These are phyloP conservation scores for Dryadomyces sulphureus DNA, from an alignment of 2,329 filamentous ascomycete species.

Conservation along the genomic window DNA sequence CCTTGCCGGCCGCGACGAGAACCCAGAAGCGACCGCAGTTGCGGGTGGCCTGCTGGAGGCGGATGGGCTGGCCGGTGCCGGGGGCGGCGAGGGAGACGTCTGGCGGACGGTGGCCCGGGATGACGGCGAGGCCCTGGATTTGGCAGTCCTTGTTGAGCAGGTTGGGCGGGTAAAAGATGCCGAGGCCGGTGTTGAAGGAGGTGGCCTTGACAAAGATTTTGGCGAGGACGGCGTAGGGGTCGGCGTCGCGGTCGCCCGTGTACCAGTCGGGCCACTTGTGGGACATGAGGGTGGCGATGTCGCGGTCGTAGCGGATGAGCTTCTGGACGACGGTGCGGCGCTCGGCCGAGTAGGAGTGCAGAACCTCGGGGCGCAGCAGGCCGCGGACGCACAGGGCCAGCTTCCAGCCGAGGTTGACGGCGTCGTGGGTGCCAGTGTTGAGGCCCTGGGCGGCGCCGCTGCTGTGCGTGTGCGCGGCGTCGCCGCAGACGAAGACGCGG, in stretches of 20 bases:
- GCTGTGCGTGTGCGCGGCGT: slow-evolving; percentile 39
- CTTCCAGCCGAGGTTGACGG: slow-evolving; percentile 34
- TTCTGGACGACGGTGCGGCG: slow-evolving; percentile 21
- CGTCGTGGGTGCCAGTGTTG: slow-evolving; percentile 43
- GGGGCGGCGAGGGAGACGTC: slow-evolving; percentile 12
- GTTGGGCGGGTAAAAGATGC: slow-evolving; percentile 32
- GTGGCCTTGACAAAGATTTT: slow-evolving; percentile 43
- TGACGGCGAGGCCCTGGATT: too few species aligned
- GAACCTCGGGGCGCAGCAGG: slow-evolving; percentile 5
- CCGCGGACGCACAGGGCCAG: slow-evolving; percentile 18
- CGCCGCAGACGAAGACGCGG: slow-evolving; percentile 30
- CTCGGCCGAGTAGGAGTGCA: slow-evolving; percentile 26
- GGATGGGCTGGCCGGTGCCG: slow-evolving; percentile 25
- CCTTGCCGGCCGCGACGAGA: slow-evolving; percentile 19
- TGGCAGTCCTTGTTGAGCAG: slow-evolving; percentile 8
- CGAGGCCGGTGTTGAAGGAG: slow-evolving; percentile 46
- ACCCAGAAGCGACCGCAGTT: slow-evolving; percentile 27
- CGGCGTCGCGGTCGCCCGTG: slow-evolving; percentile 22
- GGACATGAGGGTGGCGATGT: slow-evolving; percentile 19
- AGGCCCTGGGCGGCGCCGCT: slow-evolving; percentile 49
- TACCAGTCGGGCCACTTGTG: slow-evolving; percentile 23
- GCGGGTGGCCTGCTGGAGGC: slow-evolving; percentile 27
- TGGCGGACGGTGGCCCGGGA: too few species aligned
- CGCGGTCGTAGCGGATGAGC: slow-evolving; percentile 24
- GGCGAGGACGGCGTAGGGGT: slow-evolving; percentile 32